A percentile compares a stretch with the other conserved stretches of the same genome.
Evolutionary conservation across 495 filamentous ascomycete genomes (phyloP).

Genomic region (Hypoxylon fuscum): DNA sequence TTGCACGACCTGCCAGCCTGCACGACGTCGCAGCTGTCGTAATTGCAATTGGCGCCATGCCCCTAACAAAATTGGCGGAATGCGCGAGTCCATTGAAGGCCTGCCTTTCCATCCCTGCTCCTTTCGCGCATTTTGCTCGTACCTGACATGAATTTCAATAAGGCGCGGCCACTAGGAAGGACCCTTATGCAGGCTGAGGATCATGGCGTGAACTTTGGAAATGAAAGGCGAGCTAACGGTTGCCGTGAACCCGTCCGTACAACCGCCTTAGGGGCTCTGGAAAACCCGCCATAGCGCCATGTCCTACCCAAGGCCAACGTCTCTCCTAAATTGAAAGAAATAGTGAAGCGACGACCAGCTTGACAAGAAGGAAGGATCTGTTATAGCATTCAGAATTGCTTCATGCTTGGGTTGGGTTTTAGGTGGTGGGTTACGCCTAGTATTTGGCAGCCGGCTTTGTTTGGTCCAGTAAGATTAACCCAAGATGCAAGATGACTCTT

Average conservation of each 20-base stretch:
- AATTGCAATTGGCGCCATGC: too few species aligned
- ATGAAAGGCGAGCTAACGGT: slow-evolving; percentile 9
- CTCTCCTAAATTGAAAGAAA: too few species aligned
- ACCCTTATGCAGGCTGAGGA: slow-evolving; percentile 29
- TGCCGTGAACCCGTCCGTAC: slow-evolving; percentile 23
- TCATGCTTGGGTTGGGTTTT: background rate
- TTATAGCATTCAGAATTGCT: too few species aligned
- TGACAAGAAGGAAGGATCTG: too few species aligned
- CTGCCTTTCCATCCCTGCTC: slow-evolving; percentile 2
- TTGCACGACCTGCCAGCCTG: too few species aligned
- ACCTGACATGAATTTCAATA: slow-evolving; percentile 35
- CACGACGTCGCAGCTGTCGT: too few species aligned
- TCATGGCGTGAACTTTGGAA: slow-evolving; percentile 3
- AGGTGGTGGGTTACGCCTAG: background rate
- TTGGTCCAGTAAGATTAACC: slow-evolving; percentile 1
- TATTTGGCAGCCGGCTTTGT: background rate
- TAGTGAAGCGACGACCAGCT: background rate
- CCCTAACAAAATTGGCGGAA: background rate
- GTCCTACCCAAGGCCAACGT: background rate
- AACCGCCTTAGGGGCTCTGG: background rate
- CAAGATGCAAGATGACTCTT: background rate
- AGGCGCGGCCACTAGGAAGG: slow-evolving; percentile 10
- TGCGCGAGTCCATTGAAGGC: slow-evolving; percentile 6
- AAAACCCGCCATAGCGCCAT: background rate
- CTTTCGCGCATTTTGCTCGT: slow-evolving; percentile 22